Evolutionary conservation across 2,329 filamentous ascomycete genomes (phyloP).

Genomic region (Pseudocercospora eumusae): DNA sequence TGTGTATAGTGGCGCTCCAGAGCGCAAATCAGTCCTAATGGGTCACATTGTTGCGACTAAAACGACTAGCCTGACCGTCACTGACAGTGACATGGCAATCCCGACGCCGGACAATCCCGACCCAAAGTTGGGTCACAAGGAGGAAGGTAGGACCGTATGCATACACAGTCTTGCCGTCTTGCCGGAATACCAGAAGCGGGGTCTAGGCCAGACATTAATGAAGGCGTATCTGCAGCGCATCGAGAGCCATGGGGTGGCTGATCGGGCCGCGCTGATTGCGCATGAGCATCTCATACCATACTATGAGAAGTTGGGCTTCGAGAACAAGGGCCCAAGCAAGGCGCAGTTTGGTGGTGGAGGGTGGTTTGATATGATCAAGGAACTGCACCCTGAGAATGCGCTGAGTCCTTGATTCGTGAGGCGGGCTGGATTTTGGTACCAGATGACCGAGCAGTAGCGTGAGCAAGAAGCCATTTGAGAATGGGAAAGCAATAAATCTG

Average conservation of each 20-base stretch:
- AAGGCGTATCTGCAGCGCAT: slow-evolving; percentile 77
- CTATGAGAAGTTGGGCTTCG: slow-evolving; percentile 76
- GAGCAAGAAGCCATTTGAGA: neutral
- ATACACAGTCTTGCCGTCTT: slow-evolving; percentile 81
- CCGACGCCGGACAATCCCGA: slow-evolving; percentile 51
- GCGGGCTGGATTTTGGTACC: neutral
- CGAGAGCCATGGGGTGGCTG: slow-evolving; percentile 67
- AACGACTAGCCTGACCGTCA: slow-evolving; percentile 63
- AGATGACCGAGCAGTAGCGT: neutral
- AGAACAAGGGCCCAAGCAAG: slow-evolving; percentile 66
- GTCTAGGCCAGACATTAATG: slow-evolving; percentile 72
- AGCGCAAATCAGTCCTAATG: slow-evolving; percentile 65
- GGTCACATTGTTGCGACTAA: slow-evolving; percentile 78
- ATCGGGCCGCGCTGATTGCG: slow-evolving; percentile 74
- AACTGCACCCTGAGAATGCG: slow-evolving; percentile 24
- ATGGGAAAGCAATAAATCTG: neutral
- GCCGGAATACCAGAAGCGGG: slow-evolving; percentile 71
- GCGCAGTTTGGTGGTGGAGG: slow-evolving; percentile 74
- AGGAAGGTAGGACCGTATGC: slow-evolving; percentile 71
- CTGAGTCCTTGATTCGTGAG: slow-evolving; percentile 1
- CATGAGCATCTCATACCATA: slow-evolving; percentile 72
- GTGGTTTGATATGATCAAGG: slow-evolving; percentile 76
- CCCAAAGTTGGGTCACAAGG: slow-evolving; percentile 67
- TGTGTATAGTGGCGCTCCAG: slow-evolving; percentile 60
- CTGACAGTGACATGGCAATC: slow-evolving; percentile 74